Base-by-base conservation (phyloP, 371 early-diverging fungal genomes). In the Apophysomyces sp. region DNA sequence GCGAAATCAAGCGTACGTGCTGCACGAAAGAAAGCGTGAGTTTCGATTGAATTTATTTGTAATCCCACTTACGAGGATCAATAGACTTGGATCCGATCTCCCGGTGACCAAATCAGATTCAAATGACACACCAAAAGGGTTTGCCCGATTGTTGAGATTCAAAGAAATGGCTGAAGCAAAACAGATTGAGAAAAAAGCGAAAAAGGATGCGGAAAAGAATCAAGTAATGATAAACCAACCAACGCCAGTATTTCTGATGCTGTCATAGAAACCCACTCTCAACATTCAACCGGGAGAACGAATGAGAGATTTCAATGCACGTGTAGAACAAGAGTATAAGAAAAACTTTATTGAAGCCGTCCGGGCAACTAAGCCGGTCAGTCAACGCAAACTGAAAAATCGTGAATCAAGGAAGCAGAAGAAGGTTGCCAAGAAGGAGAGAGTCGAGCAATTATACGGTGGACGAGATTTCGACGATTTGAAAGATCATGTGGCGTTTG, bases 381-480 rank as follows among this genome's bases (percentile, higher is more conserved):
- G 72, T 34, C 68, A 63, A 26, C 61, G 78, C 52, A 76, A 76
- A 51, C 61, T 69, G 63, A 67, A 65, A 21, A 77, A 79, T 52
- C 72, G 74, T 28, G 76, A 79, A 36, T 53, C 64, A n/a, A 58
- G 78, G 32, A 84, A 81, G 39, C 66, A 77, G 58, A 78, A 80
- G 57, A 64, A 73, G 52, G 51, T 40, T 24, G 72, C 59, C 0
- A 84, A 84, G 62, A 69, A 68, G 30, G 63, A 72, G 58, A 68
- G 71, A 27, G 62, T 68, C 49, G 9, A 60, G 31, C 78, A 80
- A 8, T 31, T 69, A 13, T 67, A 65, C 56, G 75, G 76, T 40
- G 77, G 74, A 24, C 69, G 76, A 52, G 85, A 85, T 61, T 85
- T 81, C 58, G 79, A 78, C 61, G 74, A 82, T 61, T 71, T 85